phyloP scores from a whole-genome alignment of 1,284 basidiomycete species.

The Violaceomyces palustris region DNA sequence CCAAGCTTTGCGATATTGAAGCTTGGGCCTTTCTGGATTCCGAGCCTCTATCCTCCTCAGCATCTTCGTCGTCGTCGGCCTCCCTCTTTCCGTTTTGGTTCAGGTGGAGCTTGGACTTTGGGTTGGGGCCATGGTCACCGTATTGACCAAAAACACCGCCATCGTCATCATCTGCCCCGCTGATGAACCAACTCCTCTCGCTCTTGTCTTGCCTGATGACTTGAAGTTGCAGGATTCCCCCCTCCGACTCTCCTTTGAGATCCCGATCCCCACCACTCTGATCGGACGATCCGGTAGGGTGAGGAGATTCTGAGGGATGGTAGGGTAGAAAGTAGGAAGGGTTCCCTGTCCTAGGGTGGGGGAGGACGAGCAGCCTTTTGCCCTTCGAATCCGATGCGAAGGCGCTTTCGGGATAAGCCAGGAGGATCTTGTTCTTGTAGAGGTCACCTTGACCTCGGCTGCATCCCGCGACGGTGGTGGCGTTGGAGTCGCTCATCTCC shows the following conservation, averaged over 20 bases:
- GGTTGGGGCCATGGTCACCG: too few species aligned
- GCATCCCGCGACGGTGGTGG: too few species aligned
- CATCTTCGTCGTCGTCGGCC: too few species aligned
- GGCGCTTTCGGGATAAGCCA: too few species aligned
- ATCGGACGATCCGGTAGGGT: not conserved
- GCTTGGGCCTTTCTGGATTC: not conserved
- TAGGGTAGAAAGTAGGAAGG: slow-evolving; percentile 18
- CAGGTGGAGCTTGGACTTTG: not conserved
- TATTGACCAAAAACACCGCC: too few species aligned
- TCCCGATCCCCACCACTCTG: slow-evolving; percentile 5
- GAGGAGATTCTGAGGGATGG: not conserved
- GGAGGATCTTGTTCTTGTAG: too few species aligned
- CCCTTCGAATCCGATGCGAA: not conserved
- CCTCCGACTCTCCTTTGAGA: slow-evolving; percentile 4
- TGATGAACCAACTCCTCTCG: not conserved
- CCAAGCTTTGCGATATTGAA: too few species aligned
- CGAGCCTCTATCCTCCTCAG: not conserved
- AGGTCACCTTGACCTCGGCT: too few species aligned
- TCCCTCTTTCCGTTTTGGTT: not conserved
- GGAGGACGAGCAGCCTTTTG: slow-evolving; percentile 16
- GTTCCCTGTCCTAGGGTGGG: slow-evolving; percentile 14
- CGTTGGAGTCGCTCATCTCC: too few species aligned
- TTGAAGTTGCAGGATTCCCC: slow-evolving; percentile 2
- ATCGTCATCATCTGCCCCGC: too few species aligned
- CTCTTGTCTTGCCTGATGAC: not conserved